These are phyloP conservation scores for Backusella morwellensis DNA, from an alignment of 192 early-diverging fungal species.

Conservation along the genomic window DNA sequence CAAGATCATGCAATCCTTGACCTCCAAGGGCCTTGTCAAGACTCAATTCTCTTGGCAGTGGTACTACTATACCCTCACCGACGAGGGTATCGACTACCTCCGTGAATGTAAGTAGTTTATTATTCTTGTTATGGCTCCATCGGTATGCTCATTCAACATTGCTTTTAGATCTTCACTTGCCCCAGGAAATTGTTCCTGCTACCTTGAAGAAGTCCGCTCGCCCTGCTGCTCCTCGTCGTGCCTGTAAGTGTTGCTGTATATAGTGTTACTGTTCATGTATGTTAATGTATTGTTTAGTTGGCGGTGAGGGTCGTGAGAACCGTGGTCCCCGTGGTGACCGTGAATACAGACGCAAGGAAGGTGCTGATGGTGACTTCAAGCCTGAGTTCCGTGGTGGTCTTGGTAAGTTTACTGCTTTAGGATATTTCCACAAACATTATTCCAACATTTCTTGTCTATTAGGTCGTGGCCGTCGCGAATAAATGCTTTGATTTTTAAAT, in stretches of 20 bases:
- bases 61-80: slow-evolving; percentile 99
- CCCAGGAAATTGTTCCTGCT: slow-evolving; percentile 94
- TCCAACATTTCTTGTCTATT: slow-evolving; percentile 24
- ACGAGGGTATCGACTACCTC: slow-evolving; percentile 97
- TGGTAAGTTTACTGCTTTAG: slow-evolving; percentile 18
- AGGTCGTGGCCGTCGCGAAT: slow-evolving; percentile 52
- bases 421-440: too few relatives aligned
- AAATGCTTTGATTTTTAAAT: slow-evolving; percentile 16
- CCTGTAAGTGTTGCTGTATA: slow-evolving; percentile 41
- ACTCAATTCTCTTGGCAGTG: slow-evolving; percentile 99
- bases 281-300: slow-evolving; percentile 17
- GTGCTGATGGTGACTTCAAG: slow-evolving; percentile 89
- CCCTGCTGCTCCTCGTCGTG: slow-evolving; percentile 55
- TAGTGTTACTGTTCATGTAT: too few relatives aligned
- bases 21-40: slow-evolving; percentile 91
- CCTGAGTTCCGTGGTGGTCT: slow-evolving; percentile 92
- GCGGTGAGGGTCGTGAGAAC: slow-evolving; percentile 66
- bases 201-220: slow-evolving; percentile 96
- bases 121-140: neutral
- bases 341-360: slow-evolving; percentile 93
- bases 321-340: slow-evolving; percentile 70
- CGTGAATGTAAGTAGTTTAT: slow-evolving; percentile 60
- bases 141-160: neutral
- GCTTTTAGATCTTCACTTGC: slow-evolving; percentile 83
- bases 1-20: slow-evolving; percentile 97